Percentiles rank a stretch among this genome's conserved stretches.
phyloP scores from a whole-genome alignment of 768 basidiomycete species.

The Lactarius indigo region DNA sequence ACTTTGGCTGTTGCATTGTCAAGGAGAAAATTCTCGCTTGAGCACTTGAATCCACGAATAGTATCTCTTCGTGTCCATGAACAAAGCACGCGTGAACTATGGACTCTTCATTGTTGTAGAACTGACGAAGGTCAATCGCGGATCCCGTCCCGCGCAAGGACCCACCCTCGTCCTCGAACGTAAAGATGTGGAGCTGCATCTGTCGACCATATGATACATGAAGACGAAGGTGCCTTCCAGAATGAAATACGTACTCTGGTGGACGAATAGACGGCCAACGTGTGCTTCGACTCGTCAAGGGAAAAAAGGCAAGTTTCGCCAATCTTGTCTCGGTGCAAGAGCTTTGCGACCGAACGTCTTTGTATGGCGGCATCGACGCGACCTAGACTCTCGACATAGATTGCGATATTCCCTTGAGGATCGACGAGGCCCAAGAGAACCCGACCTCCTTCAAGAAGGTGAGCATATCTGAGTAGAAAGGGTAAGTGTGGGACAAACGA shows the following conservation, averaged over 20 bases:
- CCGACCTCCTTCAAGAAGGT: constrained; percentile 19
- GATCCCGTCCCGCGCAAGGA: constrained; percentile 42
- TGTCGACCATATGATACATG: not conserved
- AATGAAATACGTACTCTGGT: constrained; percentile 35
- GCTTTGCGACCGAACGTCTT: constrained; percentile 1
- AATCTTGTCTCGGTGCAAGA: constrained; percentile 44
- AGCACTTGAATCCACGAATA: constrained; percentile 44
- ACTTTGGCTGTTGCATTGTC: constrained; percentile 53
- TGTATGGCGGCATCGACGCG: constrained; percentile 9
- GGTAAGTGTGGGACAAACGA: not conserved
- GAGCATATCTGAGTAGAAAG: constrained; percentile 10
- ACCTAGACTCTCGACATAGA: constrained; percentile 14
- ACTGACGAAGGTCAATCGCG: constrained; percentile 39
- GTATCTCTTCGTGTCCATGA: constrained; percentile 49
- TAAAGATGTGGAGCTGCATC: constrained; percentile 44
- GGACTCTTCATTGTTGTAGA: constrained; percentile 36
- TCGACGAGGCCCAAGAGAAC: constrained; percentile 17
- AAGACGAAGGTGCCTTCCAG: not conserved
- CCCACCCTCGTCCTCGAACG: constrained; percentile 43
- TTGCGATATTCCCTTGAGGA: constrained; percentile 8
- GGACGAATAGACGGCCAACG: constrained; percentile 44
- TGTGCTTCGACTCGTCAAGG: constrained; percentile 50
- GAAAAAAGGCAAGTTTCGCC: constrained; percentile 45
- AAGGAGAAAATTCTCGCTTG: constrained; percentile 52
- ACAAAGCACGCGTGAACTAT: constrained; percentile 45